phyloP scores from a whole-genome alignment of 1,284 basidiomycete species.

The Ceratorhiza oryzae-sativae region DNA sequence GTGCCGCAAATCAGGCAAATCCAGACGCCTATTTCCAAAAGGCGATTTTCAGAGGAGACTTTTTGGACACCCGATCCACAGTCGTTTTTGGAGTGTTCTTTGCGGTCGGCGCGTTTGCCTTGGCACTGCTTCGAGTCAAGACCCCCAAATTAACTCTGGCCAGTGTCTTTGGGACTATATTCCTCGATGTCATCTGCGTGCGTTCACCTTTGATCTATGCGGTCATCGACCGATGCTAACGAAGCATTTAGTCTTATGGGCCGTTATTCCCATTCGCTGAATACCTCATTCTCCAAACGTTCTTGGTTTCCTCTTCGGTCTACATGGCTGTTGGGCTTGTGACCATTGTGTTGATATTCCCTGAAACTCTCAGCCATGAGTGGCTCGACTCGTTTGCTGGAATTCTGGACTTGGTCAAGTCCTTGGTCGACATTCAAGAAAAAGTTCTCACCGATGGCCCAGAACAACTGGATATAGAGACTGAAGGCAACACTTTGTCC shows the following conservation, averaged over 20 bases:
- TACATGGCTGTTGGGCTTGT: slow-evolving; percentile 68
- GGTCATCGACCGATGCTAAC: background rate
- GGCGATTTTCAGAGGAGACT: slow-evolving; percentile 68
- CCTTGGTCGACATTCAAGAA: slow-evolving; percentile 54
- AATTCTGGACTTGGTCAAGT: slow-evolving; percentile 52
- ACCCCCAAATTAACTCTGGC: slow-evolving; percentile 66
- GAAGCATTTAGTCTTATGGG: slow-evolving; percentile 53
- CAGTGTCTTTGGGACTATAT: slow-evolving; percentile 56
- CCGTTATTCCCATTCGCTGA: slow-evolving; percentile 69
- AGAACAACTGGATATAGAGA: slow-evolving; percentile 50
- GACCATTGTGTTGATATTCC: slow-evolving; percentile 70
- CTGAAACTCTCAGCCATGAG: slow-evolving; percentile 70
- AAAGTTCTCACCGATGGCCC: slow-evolving; percentile 53
- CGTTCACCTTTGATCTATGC: slow-evolving; percentile 41
- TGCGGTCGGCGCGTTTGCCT: slow-evolving; percentile 66
- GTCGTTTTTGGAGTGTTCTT: slow-evolving; percentile 76
- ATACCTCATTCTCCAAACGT: slow-evolving; percentile 66
- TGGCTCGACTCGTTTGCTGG: slow-evolving; percentile 51
- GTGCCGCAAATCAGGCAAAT: slow-evolving; percentile 58
- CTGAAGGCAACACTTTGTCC: slow-evolving; percentile 47
- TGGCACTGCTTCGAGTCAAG: slow-evolving; percentile 67
- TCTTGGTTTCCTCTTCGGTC: slow-evolving; percentile 65
- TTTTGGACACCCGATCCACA: slow-evolving; percentile 67
- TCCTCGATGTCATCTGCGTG: slow-evolving; percentile 69
- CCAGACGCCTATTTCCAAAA: slow-evolving; percentile 58